Evolutionary conservation across 2,329 filamentous ascomycete genomes (phyloP).

Genomic region (Pseudogymnoascus verrucosus): DNA sequence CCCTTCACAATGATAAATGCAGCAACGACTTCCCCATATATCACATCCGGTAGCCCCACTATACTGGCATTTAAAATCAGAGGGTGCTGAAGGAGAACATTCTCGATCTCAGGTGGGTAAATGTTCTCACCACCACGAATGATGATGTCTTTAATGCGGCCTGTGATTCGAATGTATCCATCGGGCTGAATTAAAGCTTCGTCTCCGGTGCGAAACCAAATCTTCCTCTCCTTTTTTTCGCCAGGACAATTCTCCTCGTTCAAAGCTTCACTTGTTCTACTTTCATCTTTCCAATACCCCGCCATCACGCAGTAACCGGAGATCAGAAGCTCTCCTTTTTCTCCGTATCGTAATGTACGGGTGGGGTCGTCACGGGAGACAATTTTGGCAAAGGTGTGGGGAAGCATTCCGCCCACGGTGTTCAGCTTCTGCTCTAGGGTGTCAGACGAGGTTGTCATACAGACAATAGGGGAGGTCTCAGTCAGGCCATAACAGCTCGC

Average conservation of each 20-base stretch:
- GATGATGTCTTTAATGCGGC: slow-evolving; percentile 89
- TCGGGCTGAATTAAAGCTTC: slow-evolving; percentile 77
- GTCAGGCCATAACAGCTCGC: slow-evolving; percentile 71
- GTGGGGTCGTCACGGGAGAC: slow-evolving; percentile 59
- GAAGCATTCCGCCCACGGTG: slow-evolving; percentile 69
- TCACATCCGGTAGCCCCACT: slow-evolving; percentile 72
- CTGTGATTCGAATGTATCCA: slow-evolving; percentile 82
- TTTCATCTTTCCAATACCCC: slow-evolving; percentile 74
- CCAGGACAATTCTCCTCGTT: slow-evolving; percentile 35
- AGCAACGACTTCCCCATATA: slow-evolving; percentile 78
- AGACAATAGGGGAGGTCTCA: slow-evolving; percentile 39
- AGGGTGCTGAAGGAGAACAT: slow-evolving; percentile 68
- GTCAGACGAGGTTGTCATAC: slow-evolving; percentile 63
- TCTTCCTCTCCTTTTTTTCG: slow-evolving; percentile 12
- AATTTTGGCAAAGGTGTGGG: slow-evolving; percentile 75
- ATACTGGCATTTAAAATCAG: slow-evolving; percentile 69
- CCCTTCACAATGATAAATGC: slow-evolving; percentile 63
- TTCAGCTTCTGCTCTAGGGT: slow-evolving; percentile 57
- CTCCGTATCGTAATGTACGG: slow-evolving; percentile 52
- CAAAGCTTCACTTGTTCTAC: slow-evolving; percentile 60
- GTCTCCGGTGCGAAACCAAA: slow-evolving; percentile 94
- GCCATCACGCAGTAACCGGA: slow-evolving; percentile 85
- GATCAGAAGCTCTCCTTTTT: slow-evolving; percentile 73
- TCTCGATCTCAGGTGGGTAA: slow-evolving; percentile 86
- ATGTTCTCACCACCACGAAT: slow-evolving; percentile 96